phyloP scores from a whole-genome alignment of 202 grass and related monocot genomes.

The Tripidium arundinaceum region DNA sequence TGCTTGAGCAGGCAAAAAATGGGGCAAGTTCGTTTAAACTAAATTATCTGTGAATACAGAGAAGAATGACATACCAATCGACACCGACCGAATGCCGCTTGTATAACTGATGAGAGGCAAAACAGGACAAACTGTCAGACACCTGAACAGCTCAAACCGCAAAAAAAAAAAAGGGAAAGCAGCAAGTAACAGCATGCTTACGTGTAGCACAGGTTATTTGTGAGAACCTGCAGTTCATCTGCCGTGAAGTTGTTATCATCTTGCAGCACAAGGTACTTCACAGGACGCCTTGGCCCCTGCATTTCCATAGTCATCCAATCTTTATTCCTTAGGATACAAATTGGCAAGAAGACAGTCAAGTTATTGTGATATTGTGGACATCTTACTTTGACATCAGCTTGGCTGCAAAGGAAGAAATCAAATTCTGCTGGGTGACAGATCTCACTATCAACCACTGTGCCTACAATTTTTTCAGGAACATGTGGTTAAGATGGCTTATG shows the following conservation, averaged over 20 bases:
- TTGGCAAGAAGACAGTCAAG: background rate
- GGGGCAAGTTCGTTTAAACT: background rate
- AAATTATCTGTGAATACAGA: background rate
- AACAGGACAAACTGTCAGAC: background rate
- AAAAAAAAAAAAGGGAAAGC: background rate
- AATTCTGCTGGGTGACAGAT: slow-evolving; percentile 71
- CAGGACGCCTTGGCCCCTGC: slow-evolving; percentile 45
- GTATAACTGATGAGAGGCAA: slow-evolving; percentile 41
- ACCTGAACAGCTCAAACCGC: background rate
- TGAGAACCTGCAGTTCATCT: slow-evolving; percentile 53
- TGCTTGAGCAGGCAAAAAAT: background rate
- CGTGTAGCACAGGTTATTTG: slow-evolving; percentile 73
- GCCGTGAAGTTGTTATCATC: slow-evolving; percentile 66
- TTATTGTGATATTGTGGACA: background rate
- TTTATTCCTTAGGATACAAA: background rate
- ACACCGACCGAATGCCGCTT: slow-evolving; percentile 61
- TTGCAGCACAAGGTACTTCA: slow-evolving; percentile 59
- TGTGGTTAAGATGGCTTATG: background rate
- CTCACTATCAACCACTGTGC: slow-evolving; percentile 58
- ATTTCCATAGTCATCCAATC: no score
- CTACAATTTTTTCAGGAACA: slow-evolving; percentile 31
- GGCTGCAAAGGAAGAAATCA: slow-evolving; percentile 67
- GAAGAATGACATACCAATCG: slow-evolving; percentile 41
- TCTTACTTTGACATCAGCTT: slow-evolving; percentile 52
- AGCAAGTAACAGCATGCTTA: slow-evolving; percentile 31